A percentile compares a stretch with the other conserved stretches of the same genome.
Evolutionary conservation across 2,329 filamentous ascomycete species (phyloP).

Genomic region (Trichoderma semiorbis): DNA sequence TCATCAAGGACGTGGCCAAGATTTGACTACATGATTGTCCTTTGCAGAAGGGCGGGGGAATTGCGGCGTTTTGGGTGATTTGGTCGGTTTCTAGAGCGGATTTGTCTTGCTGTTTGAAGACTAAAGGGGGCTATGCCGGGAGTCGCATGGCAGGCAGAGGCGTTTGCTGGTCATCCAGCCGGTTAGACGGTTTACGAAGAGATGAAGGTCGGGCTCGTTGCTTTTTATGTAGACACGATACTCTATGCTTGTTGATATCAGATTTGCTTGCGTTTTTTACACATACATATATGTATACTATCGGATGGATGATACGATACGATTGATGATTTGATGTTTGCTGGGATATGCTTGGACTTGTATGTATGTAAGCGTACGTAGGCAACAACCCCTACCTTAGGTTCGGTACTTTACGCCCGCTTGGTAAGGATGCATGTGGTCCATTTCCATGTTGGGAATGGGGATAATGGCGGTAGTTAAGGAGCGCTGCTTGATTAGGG

Average conservation of each 20-base stretch:
- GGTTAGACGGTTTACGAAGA: not conserved
- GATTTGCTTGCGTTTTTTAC: not conserved
- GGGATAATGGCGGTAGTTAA: not conserved
- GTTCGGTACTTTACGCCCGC: not conserved
- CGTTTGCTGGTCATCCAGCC: not conserved
- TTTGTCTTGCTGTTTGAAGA: not conserved
- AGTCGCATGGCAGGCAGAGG: not conserved
- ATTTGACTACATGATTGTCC: not conserved
- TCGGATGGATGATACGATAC: not conserved
- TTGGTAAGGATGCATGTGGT: not conserved
- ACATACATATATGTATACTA: not conserved
- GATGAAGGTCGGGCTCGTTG: not conserved
- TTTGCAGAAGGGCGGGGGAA: not conserved
- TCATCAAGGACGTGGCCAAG: conserved; percentile 8
- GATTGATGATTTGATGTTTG: not conserved
- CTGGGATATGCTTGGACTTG: not conserved
- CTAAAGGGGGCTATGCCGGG: not conserved
- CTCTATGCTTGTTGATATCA: not conserved
- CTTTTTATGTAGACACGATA: not conserved
- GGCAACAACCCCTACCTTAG: not conserved
- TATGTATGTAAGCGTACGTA: not conserved
- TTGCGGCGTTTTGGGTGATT: not conserved
- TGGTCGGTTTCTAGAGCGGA: not conserved
- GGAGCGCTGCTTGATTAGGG: not conserved
- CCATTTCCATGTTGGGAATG: not conserved